Evolutionary conservation across 371 early-diverging fungal species (phyloP).

Genomic region (Capillidium heterosporum): DNA sequence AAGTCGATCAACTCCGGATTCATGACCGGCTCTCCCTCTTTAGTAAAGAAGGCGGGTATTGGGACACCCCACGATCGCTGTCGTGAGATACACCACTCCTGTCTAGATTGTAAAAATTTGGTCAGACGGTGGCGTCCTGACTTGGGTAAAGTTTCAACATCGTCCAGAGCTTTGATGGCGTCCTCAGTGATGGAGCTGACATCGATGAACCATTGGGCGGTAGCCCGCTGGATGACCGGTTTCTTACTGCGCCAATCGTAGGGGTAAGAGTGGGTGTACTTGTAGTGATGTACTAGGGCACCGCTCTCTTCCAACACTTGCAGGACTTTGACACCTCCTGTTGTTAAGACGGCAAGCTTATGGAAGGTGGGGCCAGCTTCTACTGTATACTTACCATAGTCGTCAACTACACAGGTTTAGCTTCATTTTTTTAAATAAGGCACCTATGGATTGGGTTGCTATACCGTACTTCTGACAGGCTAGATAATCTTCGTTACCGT

Average conservation of each 20-base stretch:
- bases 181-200: slow-evolving; percentile 33
- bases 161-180: slow-evolving; percentile 32
- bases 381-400: slow-evolving; percentile 55
- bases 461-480: slow-evolving; percentile 39
- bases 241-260: slow-evolving; percentile 85
- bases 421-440: background rate
- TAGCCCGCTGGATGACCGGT: slow-evolving; percentile 64
- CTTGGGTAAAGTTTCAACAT: slow-evolving; percentile 39
- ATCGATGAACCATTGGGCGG: slow-evolving; percentile 80
- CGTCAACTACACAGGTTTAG: slow-evolving; percentile 35
- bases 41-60: slow-evolving; percentile 63
- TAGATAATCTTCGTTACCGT: slow-evolving; percentile 90
- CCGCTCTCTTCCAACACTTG: slow-evolving; percentile 20
- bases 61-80: slow-evolving; percentile 75
- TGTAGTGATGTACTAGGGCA: slow-evolving; percentile 15
- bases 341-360: slow-evolving; percentile 39
- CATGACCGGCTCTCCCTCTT: background rate
- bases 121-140: slow-evolving; percentile 33
- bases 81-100: slow-evolving; percentile 87
- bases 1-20: slow-evolving; percentile 8
- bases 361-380: slow-evolving; percentile 38
- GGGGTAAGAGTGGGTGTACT: slow-evolving; percentile 63
- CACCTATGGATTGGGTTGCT: slow-evolving; percentile 29
- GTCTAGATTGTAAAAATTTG: slow-evolving; percentile 41
- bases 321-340: slow-evolving; percentile 41